Percentiles rank a stretch among this genome's conserved stretches.
These are phyloP conservation scores for Phytomonas sp. DNA, from an alignment of 208 protist genomes.

Conservation along the genomic window DNA sequence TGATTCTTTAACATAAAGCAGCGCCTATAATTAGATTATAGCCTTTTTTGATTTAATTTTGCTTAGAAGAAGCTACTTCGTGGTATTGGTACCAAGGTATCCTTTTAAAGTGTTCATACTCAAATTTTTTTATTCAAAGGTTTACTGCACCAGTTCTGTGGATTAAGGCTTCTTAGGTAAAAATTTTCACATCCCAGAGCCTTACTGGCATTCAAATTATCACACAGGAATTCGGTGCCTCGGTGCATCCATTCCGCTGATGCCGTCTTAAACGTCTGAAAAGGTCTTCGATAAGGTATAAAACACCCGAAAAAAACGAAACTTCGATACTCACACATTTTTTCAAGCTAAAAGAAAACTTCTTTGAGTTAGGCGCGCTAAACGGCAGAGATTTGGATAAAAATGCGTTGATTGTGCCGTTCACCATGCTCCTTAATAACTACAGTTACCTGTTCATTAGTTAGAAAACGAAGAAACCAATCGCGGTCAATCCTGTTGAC, in stretches of 20 bases:
- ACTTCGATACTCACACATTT: constrained; percentile 12
- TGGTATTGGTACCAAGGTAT: too few species aligned
- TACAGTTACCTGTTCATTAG: constrained; percentile 85
- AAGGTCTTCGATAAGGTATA: not conserved
- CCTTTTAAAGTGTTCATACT: too few species aligned
- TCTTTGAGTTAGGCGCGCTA: constrained; percentile 12
- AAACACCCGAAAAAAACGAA: not conserved
- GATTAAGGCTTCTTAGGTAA: constrained; percentile 45
- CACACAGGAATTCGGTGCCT: constrained; percentile 55
- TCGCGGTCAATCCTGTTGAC: constrained; percentile 76
- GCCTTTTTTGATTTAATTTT: constrained; percentile 16
- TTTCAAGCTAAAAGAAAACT: constrained; percentile 12
- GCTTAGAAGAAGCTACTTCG: too few species aligned
- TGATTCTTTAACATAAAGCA: constrained; percentile 12
- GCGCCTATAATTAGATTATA: constrained; percentile 16
- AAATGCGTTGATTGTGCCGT: constrained; percentile 48
- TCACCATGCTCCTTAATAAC: constrained; percentile 84
- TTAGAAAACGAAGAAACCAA: constrained; percentile 37
- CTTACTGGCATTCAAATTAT: constrained; percentile 74
- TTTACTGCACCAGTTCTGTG: constrained; percentile 64
- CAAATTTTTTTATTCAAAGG: constrained; percentile 30
- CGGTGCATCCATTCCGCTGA: constrained; percentile 14
- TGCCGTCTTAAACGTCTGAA: constrained; percentile 5
- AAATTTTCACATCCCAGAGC: constrained; percentile 42
- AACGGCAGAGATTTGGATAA: constrained; percentile 2